A percentile compares a stretch with the other conserved stretches of the same genome.
Conservation (phyloP, 2,329 filamentous ascomycete genomes). For the Ophiostoma perfectum region DNA sequence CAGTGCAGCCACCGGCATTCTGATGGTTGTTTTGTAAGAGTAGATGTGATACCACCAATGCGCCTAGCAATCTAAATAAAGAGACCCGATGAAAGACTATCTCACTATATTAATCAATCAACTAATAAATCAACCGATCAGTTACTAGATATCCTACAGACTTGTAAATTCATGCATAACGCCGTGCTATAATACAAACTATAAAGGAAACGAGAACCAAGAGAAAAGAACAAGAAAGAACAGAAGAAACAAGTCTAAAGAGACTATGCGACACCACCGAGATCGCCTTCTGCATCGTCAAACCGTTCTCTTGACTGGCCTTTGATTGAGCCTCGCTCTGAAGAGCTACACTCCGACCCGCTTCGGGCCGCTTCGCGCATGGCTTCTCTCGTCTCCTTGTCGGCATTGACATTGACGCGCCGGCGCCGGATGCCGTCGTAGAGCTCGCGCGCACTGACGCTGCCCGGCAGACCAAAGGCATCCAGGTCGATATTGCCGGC, state of each 20-base stretch:
- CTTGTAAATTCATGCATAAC: background rate
- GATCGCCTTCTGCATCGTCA: background rate
- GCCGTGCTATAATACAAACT: slow-evolving; percentile 4
- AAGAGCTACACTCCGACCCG: slow-evolving; percentile 19
- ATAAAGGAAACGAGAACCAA: background rate
- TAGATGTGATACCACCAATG: background rate
- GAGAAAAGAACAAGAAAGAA: background rate
- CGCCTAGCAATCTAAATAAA: no score
- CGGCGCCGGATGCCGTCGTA: slow-evolving; percentile 25
- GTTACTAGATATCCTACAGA: background rate
- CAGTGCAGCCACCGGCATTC: background rate
- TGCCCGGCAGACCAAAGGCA: slow-evolving; percentile 21
- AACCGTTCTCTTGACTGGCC: background rate
- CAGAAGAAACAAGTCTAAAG: background rate
- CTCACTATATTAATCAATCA: no score
- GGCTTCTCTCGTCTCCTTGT: slow-evolving; percentile 21
- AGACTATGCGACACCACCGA: background rate
- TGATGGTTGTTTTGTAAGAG: background rate
- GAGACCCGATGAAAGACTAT: no score
- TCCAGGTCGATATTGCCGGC: slow-evolving; percentile 23
- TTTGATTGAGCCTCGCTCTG: slow-evolving; percentile 24
- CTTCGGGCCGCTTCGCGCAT: slow-evolving; percentile 18
- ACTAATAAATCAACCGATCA: background rate
- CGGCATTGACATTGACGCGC: slow-evolving; percentile 27
- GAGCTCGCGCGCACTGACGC: slow-evolving; percentile 21